phyloP scores from a whole-genome alignment of 768 basidiomycete genomes.

The Suillus hirtellus region DNA sequence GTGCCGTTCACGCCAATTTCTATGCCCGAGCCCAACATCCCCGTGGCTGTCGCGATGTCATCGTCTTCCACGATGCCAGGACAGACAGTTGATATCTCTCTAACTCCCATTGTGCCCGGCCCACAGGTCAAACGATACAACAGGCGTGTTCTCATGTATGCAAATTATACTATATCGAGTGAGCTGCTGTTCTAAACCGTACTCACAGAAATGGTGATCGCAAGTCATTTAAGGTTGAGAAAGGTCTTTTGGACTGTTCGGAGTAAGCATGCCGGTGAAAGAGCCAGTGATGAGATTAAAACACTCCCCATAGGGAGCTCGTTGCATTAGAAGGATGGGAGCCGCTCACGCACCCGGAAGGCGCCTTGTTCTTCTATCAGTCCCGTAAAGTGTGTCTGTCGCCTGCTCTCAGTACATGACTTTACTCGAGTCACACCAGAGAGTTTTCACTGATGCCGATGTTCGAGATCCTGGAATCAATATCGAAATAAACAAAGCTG shows the following conservation, averaged over 20 bases:
- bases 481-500: neutral
- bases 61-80: neutral
- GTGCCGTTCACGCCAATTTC: too few species aligned
- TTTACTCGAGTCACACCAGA: neutral
- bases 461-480: neutral
- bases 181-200: neutral
- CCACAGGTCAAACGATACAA: neutral
- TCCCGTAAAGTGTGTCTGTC: constrained; percentile 35
- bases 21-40: too few species aligned
- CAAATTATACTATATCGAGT: neutral
- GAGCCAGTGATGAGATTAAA: neutral
- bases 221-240: neutral
- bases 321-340: neutral
- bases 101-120: neutral
- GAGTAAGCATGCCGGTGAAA: neutral
- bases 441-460: neutral
- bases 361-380: constrained; percentile 53
- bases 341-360: constrained; percentile 47
- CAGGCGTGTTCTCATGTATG: neutral
- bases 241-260: neutral
- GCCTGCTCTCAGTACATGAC: neutral
- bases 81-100: neutral
- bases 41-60: too few species aligned
- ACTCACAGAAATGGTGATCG: neutral
- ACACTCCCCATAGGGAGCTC: neutral